Conservation (phyloP, 2,329 filamentous ascomycete genomes). For the Penicillium rolfsii region DNA sequence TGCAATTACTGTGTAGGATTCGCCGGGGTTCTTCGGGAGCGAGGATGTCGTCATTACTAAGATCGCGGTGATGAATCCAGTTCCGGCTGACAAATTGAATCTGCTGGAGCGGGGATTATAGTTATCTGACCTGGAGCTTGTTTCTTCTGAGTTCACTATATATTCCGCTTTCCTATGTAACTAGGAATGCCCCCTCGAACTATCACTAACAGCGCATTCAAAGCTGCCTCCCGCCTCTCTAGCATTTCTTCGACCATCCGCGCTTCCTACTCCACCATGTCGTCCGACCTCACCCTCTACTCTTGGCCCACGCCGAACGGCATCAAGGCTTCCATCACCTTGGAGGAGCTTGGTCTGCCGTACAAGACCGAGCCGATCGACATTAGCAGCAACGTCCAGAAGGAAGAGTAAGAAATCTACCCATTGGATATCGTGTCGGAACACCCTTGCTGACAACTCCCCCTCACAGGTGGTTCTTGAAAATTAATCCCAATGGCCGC, state of each 20-base stretch:
- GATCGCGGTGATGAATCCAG: background rate
- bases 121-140: background rate
- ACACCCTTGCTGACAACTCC: background rate
- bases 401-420: conserved; percentile 37
- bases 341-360: conserved; percentile 42
- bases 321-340: conserved; percentile 42
- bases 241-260: conserved; percentile 10
- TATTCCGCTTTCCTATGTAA: background rate
- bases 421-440: too few species aligned
- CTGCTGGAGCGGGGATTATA: background rate
- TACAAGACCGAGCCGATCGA: conserved; percentile 46
- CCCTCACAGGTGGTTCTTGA: conserved; percentile 46
- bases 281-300: conserved; percentile 38
- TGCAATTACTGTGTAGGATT: too few species aligned
- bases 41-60: background rate
- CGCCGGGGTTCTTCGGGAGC: background rate
- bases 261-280: conserved; percentile 25
- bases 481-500: conserved; percentile 55
- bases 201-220: conserved; percentile 8
- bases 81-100: conserved; percentile 1
- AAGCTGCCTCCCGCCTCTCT: conserved; percentile 14
- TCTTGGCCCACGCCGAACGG: conserved; percentile 39
- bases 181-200: conserved; percentile 9
- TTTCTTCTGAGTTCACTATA: background rate
- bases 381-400: conserved; percentile 50